phyloP scores from a whole-genome alignment of 2,329 filamentous ascomycete species.

The Sporothrix pseudoabietina region DNA sequence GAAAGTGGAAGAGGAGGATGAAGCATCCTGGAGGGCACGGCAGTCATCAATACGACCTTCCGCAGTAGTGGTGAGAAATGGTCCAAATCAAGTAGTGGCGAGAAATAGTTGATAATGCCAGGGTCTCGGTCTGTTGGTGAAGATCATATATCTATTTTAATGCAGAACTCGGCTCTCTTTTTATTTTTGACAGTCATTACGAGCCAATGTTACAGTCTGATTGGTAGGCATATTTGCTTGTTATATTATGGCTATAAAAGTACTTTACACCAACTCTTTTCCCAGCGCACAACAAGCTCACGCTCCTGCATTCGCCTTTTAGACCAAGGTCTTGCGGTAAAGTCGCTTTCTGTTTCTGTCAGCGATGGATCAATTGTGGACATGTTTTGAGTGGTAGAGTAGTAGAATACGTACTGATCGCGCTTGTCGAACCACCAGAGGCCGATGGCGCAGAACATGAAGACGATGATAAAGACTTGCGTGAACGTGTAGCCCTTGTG shows the following conservation, averaged over 20 bases:
- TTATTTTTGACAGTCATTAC: no score
- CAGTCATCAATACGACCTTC: no score
- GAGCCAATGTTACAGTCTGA: no score
- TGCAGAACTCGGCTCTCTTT: no score
- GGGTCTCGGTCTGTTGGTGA: no score
- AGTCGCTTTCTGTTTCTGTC: constrained; percentile 14
- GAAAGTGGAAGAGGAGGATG: neutral
- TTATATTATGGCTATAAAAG: neutral
- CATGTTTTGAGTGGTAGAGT: neutral
- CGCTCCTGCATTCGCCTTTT: neutral
- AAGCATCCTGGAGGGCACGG: no score
- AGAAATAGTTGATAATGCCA: no score
- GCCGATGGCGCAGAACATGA: neutral
- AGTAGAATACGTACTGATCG: constrained; percentile 13
- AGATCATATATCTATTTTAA: no score
- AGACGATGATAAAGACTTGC: constrained; percentile 27
- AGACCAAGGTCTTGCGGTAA: neutral
- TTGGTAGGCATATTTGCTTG: neutral
- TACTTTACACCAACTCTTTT: neutral
- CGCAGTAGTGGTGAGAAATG: no score
- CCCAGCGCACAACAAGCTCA: neutral
- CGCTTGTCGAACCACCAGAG: constrained; percentile 28
- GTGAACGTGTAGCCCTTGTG: constrained; percentile 27
- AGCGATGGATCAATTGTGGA: neutral
- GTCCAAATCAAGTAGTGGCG: no score